Evolutionary conservation across 768 basidiomycete genomes (phyloP).

Genomic region (Exsudoporus frostii): DNA sequence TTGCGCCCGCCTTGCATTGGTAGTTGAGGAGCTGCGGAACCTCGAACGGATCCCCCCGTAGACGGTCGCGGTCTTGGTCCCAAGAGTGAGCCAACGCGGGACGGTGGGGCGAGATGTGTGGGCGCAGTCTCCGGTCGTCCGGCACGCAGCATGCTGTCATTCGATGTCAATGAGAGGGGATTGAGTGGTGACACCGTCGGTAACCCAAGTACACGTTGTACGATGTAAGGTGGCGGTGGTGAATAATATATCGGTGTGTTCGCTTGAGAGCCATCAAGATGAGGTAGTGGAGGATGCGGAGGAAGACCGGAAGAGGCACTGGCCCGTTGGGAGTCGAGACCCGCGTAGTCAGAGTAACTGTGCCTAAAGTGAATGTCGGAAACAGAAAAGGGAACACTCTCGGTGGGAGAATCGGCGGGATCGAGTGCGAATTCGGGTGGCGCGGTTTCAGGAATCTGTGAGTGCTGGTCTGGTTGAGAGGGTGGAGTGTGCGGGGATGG

Average conservation of each 20-base stretch:
- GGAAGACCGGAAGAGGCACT: constrained; percentile 37
- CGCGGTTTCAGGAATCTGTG: constrained; percentile 22
- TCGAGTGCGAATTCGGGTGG: constrained; percentile 28
- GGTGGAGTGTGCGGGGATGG: constrained; percentile 16
- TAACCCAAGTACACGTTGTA: constrained; percentile 32
- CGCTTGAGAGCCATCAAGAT: constrained; percentile 18
- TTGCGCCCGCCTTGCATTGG: constrained; percentile 33
- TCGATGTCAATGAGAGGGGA: constrained; percentile 2
- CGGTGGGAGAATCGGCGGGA: constrained; percentile 48
- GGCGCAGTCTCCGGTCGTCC: constrained; percentile 10
- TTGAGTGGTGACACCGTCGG: constrained; percentile 24
- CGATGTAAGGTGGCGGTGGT: constrained; percentile 29
- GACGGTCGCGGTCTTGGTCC: constrained; percentile 30
- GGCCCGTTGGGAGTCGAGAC: constrained; percentile 30
- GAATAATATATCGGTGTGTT: constrained; percentile 9
- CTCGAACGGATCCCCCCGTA: constrained; percentile 18
- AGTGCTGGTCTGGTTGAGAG: constrained; percentile 18
- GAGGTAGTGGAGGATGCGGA: constrained; percentile 42
- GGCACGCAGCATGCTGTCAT: not conserved
- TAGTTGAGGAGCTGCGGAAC: constrained; percentile 22
- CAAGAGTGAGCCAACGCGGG: constrained; percentile 24
- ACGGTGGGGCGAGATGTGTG: not conserved
- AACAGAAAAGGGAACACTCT: constrained; percentile 55
- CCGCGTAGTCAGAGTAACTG: constrained; percentile 33
- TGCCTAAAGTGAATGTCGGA: constrained; percentile 51